Conservation (phyloP, 371 early-diverging fungal species). For the Mucor sp. region DNA sequence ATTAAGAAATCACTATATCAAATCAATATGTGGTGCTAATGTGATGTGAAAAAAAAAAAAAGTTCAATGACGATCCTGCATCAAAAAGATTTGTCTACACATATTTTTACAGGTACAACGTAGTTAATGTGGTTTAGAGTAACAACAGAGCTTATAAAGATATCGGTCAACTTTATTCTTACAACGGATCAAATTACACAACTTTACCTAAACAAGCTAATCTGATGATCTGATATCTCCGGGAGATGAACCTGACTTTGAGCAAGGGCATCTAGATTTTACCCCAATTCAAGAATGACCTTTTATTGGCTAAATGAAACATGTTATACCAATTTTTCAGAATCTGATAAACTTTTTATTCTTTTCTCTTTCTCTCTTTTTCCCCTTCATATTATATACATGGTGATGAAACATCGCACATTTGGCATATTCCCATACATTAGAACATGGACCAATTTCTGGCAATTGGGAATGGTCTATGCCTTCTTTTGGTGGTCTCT, state of each 20-base stretch:
- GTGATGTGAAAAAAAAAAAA: too few relatives aligned
- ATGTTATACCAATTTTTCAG: background rate
- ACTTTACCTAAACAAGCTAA: background rate
- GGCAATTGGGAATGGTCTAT: slow-evolving; percentile 32
- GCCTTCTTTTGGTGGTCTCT: slow-evolving; percentile 46
- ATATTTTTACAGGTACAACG: too few relatives aligned
- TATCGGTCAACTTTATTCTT: too few relatives aligned
- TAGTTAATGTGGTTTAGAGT: too few relatives aligned
- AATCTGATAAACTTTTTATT: background rate
- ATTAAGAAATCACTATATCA: too few relatives aligned
- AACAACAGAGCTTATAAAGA: too few relatives aligned
- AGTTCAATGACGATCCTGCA: too few relatives aligned
- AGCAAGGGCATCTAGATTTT: background rate
- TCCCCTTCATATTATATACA: background rate
- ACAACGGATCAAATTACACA: too few relatives aligned
- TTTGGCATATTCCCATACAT: slow-evolving; percentile 4
- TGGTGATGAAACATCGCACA: background rate
- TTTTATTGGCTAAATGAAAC: slow-evolving; percentile 2
- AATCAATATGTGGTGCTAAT: too few relatives aligned
- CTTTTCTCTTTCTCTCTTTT: background rate
- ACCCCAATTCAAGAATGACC: background rate
- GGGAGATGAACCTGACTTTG: background rate
- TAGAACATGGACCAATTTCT: slow-evolving; percentile 25
- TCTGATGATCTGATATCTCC: slow-evolving; percentile 7
- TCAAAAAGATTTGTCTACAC: too few relatives aligned